phyloP scores from a whole-genome alignment of 225 moss, liverwort and hornwort species.

The Anthoceros angustus region DNA sequence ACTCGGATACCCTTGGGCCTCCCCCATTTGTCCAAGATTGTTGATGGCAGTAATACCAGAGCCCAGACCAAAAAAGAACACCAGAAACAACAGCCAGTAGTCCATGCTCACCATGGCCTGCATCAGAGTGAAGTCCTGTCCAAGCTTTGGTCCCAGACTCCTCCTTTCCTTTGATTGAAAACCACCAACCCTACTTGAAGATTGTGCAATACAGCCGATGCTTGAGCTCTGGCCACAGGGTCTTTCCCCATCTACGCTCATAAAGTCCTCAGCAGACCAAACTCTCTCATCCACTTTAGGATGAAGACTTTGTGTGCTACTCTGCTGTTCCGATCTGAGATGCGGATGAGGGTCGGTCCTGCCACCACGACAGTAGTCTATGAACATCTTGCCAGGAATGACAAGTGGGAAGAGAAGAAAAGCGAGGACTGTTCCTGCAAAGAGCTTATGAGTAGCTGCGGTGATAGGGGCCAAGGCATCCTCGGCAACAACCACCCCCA shows the following conservation, averaged over 20 bases:
- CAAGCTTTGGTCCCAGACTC: background rate
- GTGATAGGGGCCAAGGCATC: background rate
- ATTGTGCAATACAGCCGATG: too few relatives aligned
- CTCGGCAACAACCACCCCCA: constrained; percentile 7
- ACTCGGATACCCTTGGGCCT: constrained; percentile 8
- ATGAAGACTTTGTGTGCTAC: background rate
- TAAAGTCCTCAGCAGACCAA: background rate
- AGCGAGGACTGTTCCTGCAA: constrained; percentile 1
- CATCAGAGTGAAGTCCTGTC: constrained; percentile 6
- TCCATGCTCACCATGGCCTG: constrained; percentile 7
- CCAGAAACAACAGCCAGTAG: constrained; percentile 10
- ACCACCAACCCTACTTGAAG: too few relatives aligned
- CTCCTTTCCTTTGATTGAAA: background rate
- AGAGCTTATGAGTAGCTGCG: background rate
- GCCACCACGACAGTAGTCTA: background rate
- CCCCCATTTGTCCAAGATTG: constrained; percentile 14
- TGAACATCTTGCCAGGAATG: background rate
- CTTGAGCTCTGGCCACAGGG: too few relatives aligned
- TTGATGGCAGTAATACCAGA: constrained; percentile 10
- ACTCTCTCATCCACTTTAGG: background rate
- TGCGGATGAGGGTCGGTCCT: background rate
- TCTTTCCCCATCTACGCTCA: background rate
- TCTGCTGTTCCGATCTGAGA: background rate
- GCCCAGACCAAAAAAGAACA: constrained; percentile 10
- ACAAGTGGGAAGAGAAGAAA: constrained; percentile 1